Evolutionary conservation across 2,329 filamentous ascomycete species (phyloP).

Genomic region (Ceratocystis lukuohia): DNA sequence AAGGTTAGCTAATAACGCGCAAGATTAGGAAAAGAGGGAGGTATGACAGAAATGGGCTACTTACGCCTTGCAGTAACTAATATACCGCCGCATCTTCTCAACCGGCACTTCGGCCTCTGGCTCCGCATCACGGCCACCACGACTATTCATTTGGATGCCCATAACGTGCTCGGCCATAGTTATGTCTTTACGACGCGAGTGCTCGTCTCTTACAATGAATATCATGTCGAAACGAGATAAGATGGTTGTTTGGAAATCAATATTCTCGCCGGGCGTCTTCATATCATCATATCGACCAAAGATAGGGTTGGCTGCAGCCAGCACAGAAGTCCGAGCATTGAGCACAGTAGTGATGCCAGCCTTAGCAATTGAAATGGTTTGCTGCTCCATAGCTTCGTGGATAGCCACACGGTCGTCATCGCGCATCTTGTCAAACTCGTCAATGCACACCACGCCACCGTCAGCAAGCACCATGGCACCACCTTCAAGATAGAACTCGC

Average conservation of each 20-base stretch:
- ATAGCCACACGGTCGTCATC: slow-evolving; percentile 97
- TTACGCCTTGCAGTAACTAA: slow-evolving; percentile 91
- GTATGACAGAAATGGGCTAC: slow-evolving; percentile 29
- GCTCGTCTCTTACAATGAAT: slow-evolving; percentile 94
- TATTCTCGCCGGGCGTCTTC: slow-evolving; percentile 95
- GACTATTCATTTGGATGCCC: slow-evolving; percentile 87
- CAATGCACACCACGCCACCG: slow-evolving; percentile 93
- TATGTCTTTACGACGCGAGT: slow-evolving; percentile 80
- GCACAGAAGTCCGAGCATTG: slow-evolving; percentile 85
- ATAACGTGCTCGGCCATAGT: slow-evolving; percentile 94
- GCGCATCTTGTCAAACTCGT: slow-evolving; percentile 99
- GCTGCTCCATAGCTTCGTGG: slow-evolving; percentile 99
- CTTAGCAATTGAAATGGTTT: slow-evolving; percentile 98
- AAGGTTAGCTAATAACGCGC: too few relatives aligned
- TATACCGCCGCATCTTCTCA: slow-evolving; percentile 94
- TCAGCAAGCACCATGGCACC: slow-evolving; percentile 98
- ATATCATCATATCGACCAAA: slow-evolving; percentile 97
- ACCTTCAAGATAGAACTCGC: slow-evolving; percentile 95
- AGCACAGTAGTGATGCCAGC: slow-evolving; percentile 97
- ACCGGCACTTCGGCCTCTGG: slow-evolving; percentile 79
- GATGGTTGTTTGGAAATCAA: slow-evolving; percentile 98
- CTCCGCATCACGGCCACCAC: slow-evolving; percentile 60
- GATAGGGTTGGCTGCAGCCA: slow-evolving; percentile 92
- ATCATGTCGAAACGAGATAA: slow-evolving; percentile 99
- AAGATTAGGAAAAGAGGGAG: slow-evolving; percentile 20